Evolutionary conservation across 2,329 filamentous ascomycete genomes (phyloP).

Genomic region (Botrytis aclada): DNA sequence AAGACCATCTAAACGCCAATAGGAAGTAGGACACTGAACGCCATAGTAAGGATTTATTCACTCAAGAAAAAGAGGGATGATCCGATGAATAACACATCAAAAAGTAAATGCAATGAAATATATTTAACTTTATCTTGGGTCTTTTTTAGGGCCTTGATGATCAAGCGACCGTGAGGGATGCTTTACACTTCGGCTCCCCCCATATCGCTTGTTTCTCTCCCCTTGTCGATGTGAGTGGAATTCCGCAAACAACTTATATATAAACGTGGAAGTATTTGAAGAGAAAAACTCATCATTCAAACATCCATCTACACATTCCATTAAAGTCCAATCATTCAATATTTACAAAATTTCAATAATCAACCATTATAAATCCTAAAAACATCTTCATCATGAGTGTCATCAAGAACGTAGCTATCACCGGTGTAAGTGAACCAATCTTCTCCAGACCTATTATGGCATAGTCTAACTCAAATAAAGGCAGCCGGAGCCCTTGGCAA

Average conservation of each 20-base stretch:
- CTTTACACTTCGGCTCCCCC: background rate
- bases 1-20: background rate
- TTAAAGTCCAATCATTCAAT: no score
- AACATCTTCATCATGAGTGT: constrained; percentile 23
- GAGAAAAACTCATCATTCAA: background rate
- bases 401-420: constrained; percentile 33
- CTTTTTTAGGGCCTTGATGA: background rate
- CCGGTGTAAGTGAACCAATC: constrained; percentile 28
- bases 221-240: background rate
- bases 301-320: background rate
- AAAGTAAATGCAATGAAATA: background rate
- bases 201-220: background rate
- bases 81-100: background rate
- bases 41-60: background rate
- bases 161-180: background rate
- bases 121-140: background rate
- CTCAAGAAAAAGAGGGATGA: background rate
- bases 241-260: background rate
- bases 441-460: background rate
- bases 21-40: background rate
- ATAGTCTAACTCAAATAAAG: constrained; percentile 21
- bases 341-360: background rate
- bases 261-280: background rate
- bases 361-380: background rate
- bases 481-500: constrained; percentile 31